phyloP scores from a whole-genome alignment of 371 early-diverging fungal species.

The Zopfochytrium polystomum region DNA sequence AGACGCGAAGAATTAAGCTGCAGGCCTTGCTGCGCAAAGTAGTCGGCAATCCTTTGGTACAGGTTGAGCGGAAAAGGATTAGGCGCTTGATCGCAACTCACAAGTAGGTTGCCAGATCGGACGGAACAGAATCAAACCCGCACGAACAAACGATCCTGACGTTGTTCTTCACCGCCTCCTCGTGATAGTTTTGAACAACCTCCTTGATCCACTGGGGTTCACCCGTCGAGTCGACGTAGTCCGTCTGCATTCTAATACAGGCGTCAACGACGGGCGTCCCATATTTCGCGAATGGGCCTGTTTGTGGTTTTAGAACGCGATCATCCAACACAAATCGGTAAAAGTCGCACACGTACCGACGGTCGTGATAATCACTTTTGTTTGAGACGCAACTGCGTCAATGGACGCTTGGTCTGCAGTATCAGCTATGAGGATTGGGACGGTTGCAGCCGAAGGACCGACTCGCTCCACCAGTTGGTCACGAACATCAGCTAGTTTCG shows the following conservation, averaged over 20 bases:
- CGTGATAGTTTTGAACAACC: slow-evolving; percentile 66
- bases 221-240: slow-evolving; percentile 92
- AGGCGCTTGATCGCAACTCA: too few relatives aligned
- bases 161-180: slow-evolving; percentile 61
- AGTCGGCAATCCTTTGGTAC: slow-evolving; percentile 23
- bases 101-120: slow-evolving; percentile 44
- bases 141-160: slow-evolving; percentile 77
- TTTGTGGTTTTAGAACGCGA: not conserved
- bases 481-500: slow-evolving; percentile 53
- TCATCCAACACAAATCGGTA: not conserved
- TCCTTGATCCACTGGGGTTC: slow-evolving; percentile 73
- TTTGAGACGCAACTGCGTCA: slow-evolving; percentile 58
- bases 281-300: slow-evolving; percentile 43
- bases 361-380: slow-evolving; percentile 78
- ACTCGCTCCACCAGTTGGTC: slow-evolving; percentile 21
- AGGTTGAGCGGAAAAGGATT: too few relatives aligned
- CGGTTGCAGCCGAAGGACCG: too few relatives aligned
- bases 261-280: slow-evolving; percentile 77
- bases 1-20: slow-evolving; percentile 49
- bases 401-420: too few relatives aligned
- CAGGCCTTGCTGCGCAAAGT: slow-evolving; percentile 42
- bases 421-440: slow-evolving; percentile 63
- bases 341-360: slow-evolving; percentile 70
- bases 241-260: slow-evolving; percentile 73
- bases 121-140: slow-evolving; percentile 86